Conservation (phyloP, 2,329 filamentous ascomycete species). For the Pseudovirgaria hyperparasitica region DNA sequence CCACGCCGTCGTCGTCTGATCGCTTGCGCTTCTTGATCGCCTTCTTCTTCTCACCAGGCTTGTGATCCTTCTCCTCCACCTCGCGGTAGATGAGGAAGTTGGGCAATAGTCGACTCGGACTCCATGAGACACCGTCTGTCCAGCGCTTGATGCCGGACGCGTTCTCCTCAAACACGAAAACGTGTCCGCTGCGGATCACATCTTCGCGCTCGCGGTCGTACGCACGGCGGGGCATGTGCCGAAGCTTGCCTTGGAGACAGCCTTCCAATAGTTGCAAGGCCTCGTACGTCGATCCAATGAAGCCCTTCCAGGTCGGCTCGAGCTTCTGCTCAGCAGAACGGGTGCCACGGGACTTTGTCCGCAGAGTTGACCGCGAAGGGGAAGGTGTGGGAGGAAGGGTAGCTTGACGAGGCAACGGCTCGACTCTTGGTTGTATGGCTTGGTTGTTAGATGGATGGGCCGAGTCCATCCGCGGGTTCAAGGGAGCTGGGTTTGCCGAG, state of each 20-base stretch:
- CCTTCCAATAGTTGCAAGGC: conserved; percentile 72
- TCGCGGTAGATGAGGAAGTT: conserved; percentile 83
- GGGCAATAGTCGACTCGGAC: conserved; percentile 70
- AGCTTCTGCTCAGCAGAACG: conserved; percentile 30
- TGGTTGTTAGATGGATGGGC: too few species aligned
- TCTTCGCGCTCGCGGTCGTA: conserved; percentile 70
- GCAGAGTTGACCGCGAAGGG: too few species aligned
- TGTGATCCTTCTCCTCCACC: conserved; percentile 47
- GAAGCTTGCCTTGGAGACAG: conserved; percentile 55
- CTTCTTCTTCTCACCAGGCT: conserved; percentile 23
- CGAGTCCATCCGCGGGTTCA: too few species aligned
- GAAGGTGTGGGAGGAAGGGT: too few species aligned
- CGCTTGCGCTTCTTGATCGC: conserved; percentile 24
- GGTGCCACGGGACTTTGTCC: too few species aligned
- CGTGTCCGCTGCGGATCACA: conserved; percentile 70
- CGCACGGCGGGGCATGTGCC: conserved; percentile 69
- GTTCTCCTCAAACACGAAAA: conserved; percentile 88
- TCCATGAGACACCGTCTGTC: conserved; percentile 89
- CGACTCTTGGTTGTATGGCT: too few species aligned
- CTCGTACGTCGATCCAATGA: conserved; percentile 57
- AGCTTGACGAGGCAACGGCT: too few species aligned
- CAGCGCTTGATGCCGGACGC: conserved; percentile 86
- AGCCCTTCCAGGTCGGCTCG: conserved; percentile 54
- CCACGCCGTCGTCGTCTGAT: conserved; percentile 17
- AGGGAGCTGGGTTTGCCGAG: too few species aligned